phyloP scores from a whole-genome alignment of 345 rosid genomes.

The Psidium guajava region DNA sequence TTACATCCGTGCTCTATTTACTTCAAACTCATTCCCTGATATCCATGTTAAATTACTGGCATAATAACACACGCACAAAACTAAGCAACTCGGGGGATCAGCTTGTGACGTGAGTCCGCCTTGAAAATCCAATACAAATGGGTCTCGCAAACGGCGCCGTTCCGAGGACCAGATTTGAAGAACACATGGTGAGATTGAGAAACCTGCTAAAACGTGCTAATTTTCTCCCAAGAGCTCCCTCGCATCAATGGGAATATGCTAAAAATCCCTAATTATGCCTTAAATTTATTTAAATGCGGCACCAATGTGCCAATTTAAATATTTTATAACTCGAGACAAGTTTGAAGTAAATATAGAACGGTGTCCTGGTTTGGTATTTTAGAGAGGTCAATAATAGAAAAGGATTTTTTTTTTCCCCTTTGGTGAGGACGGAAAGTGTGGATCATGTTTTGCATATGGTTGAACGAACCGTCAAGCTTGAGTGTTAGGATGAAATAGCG shows the following conservation, averaged over 20 bases:
- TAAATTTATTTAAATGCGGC: not conserved
- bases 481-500: not conserved
- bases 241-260: not conserved
- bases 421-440: not conserved
- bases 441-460: not conserved
- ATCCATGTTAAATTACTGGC: not conserved
- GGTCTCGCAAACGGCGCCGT: not conserved
- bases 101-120: not conserved
- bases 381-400: not conserved
- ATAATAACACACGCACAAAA: fast-evolving
- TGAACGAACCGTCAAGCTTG: not conserved
- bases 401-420: not conserved
- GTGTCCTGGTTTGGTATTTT: not conserved
- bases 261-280: not conserved
- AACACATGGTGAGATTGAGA: not conserved
- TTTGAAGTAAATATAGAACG: not conserved
- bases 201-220: not conserved
- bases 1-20: too few species aligned
- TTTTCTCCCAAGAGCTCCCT: not conserved
- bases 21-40: too few species aligned
- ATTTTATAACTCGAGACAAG: too few species aligned
- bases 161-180: not conserved
- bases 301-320: too few species aligned
- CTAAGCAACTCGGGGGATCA: not conserved
- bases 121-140: not conserved